Evolutionary conservation across 768 basidiomycete species (phyloP), one percentile per base, ranked within the genome.

Genomic region (Russula emetica): DNA sequence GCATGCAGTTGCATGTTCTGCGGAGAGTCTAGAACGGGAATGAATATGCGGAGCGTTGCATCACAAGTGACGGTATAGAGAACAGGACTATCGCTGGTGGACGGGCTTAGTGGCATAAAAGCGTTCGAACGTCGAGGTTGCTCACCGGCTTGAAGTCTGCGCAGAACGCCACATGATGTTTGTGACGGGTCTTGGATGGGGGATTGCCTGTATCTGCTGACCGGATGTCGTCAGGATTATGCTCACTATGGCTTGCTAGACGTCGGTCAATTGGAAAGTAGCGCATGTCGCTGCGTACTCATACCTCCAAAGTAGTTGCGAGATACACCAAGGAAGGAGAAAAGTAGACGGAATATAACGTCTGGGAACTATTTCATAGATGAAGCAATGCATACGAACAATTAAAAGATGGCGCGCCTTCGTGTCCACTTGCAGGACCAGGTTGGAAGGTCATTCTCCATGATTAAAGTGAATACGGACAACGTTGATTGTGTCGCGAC

Each of bases 11-110:
- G 94, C 45, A 97, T 79, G 71, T 85, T 82, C 66, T 86, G 84
- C 14, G 93, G 92, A 18, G 86, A 84, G 72, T 97, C 94, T 51
- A 97, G 76, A 14, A 97, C 91, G 6, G 94, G 92, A 38, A 90
- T 77, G 73, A 92, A 95, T 70, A 97, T 85, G 26, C 94, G 85
- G 40, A 96, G 73, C 5, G 87, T 88, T 0, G 90, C 83, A 69
- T 94, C 90, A 28, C 85, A 83, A 16, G 94, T 92, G 64, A 91
- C 82, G 40, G 92, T 94, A 72, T 90, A 94, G 3, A 96, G 78
- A 60, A 88, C 84, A 2, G 87, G 77, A 71, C 92, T 89, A 70
- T 88, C 85, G 47, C 90, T 91, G 67, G 7, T 34, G 47, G 44
- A 68, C 50, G 20, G 50, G 32, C 66, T 45, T 13, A 50, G n/a